These are phyloP conservation scores for Biscutella laevigata DNA, from an alignment of 441 rosid genomes.

Conservation along the genomic window DNA sequence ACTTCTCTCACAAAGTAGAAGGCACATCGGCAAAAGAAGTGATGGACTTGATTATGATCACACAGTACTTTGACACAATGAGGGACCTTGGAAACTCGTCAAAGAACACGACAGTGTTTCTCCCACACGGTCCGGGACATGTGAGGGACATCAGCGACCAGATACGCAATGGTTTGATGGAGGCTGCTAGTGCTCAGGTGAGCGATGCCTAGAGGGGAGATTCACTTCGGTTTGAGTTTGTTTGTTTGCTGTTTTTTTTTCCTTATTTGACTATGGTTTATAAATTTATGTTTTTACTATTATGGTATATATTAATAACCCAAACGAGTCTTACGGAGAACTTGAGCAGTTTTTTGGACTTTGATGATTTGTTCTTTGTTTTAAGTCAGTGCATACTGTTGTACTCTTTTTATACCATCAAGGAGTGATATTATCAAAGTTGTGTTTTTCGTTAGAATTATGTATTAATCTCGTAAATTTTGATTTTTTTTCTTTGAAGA, in stretches of 20 bases:
- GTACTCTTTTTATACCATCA: no score
- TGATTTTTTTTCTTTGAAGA: no score
- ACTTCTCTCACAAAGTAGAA: slow-evolving; percentile 80
- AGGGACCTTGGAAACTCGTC: slow-evolving; percentile 88
- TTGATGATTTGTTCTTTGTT: no score
- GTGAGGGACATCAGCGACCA: slow-evolving; percentile 80
- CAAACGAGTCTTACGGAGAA: no score
- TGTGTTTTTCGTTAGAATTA: no score
- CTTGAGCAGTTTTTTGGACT: no score
- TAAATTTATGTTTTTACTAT: no score
- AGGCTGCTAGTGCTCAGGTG: slow-evolving; percentile 51
- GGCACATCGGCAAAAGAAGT: slow-evolving; percentile 90
- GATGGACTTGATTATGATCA: slow-evolving; percentile 94
- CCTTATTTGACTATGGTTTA: no score
- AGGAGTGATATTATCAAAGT: no score
- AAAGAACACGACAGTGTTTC: slow-evolving; percentile 81
- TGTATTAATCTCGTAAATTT: no score
- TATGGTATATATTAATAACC: no score
- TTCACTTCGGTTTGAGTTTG: background rate
- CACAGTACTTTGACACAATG: slow-evolving; percentile 89
- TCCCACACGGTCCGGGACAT: slow-evolving; percentile 94
- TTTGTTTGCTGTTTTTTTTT: background rate
- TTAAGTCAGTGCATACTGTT: no score
- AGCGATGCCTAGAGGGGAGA: background rate
- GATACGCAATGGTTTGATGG: slow-evolving; percentile 84